These are phyloP conservation scores for Neoscytalidium dimidiatum DNA, from an alignment of 2,329 filamentous ascomycete genomes.

Conservation along the genomic window DNA sequence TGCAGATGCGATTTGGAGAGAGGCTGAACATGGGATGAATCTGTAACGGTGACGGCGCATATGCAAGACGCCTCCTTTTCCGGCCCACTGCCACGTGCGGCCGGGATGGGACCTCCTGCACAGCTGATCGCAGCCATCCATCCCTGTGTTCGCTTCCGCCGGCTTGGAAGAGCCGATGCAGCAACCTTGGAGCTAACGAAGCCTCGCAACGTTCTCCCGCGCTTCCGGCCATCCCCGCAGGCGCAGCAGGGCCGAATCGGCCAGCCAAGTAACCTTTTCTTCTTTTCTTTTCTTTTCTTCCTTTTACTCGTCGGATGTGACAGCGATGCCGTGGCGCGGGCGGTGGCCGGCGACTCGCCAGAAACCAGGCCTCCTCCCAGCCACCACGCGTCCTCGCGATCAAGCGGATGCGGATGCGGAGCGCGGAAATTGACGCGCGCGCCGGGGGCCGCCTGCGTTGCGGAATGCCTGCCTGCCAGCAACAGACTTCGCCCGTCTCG, in stretches of 20 bases:
- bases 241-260: slow-evolving; percentile 22
- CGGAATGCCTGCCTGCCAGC: neutral
- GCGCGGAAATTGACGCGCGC: neutral
- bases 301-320: neutral
- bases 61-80: slow-evolving; percentile 22
- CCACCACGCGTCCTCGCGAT: neutral
- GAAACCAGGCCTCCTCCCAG: neutral
- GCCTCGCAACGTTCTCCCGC: slow-evolving; percentile 33
- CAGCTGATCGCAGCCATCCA: slow-evolving; percentile 29
- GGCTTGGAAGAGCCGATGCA: slow-evolving; percentile 37
- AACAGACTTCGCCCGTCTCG: neutral
- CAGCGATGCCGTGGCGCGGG: neutral
- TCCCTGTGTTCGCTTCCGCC: slow-evolving; percentile 39
- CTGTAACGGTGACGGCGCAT: slow-evolving; percentile 20
- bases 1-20: slow-evolving; percentile 2
- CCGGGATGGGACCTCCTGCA: slow-evolving; percentile 31
- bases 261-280: too few relatives aligned
- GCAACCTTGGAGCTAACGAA: slow-evolving; percentile 25
- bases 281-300: neutral
- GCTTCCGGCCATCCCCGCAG: slow-evolving; percentile 40
- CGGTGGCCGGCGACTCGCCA: neutral
- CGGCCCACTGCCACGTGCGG: slow-evolving; percentile 34
- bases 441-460: neutral
- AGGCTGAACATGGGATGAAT: slow-evolving; percentile 19
- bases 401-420: neutral